Base-by-base conservation (phyloP, 2,329 filamentous ascomycete species). In the Trichophaea hybrida region DNA sequence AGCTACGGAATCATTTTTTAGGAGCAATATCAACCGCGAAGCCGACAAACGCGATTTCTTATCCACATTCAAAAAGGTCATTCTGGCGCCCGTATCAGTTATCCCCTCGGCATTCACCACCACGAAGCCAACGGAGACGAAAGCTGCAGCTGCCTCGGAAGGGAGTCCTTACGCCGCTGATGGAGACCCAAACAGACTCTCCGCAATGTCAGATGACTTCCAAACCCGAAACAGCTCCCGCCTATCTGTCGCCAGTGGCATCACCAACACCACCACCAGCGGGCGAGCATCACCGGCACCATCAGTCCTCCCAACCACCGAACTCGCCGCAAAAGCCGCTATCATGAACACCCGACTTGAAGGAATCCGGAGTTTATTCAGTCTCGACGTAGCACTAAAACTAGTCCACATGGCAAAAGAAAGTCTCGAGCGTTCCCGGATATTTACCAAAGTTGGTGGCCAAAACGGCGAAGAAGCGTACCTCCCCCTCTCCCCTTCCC, bases 41-140 rank as follows among this genome's bases (percentile, higher is more conserved):
- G 93, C 89, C 0, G 93, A 94, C 64, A 98, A 98, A 74, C 88
- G 89, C 66, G 93, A 98, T 71, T 98, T 98, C 68, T 71, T 98
- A 62, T 93, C 84, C 50, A 95, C 90, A 0, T 98, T 98, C 77
- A 96, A 89, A 70, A 97, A 97, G 72, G 93, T 98, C 6, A 87
- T 98, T 65, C 96, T 98, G 90, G 94, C 95, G 83, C 93, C 93
- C 1, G 91, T 98, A 53, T 94, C 88, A 56, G 91, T 89, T 6
- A 76, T 97, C 31, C 65, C 67, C 7, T 61, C 1, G 83, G 80
- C 51, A 80, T 88, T 64, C 72, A 33, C 40, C n/a, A 58, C 52
- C 43, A 76, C 80, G 5, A 74, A 80, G 54, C 75, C 76, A 6
- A 80, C 75, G n/a, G 69, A 71, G 58, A 53, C 69, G 52, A 77